These are phyloP conservation scores for Citrus mangshanensis DNA, from an alignment of 345 rosid species.

Conservation along the genomic window DNA sequence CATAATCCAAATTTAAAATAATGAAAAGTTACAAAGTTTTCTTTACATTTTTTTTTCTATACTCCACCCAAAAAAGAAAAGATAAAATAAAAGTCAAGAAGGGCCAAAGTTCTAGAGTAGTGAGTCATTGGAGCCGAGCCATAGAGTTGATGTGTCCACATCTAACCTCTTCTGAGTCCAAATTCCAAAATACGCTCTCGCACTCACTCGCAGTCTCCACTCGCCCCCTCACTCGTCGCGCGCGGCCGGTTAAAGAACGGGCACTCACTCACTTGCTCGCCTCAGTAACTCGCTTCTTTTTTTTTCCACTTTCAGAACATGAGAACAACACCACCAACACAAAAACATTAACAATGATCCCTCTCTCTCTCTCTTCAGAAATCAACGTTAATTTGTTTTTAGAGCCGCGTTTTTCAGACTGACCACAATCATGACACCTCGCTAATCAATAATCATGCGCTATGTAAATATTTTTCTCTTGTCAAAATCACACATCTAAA, in stretches of 20 bases:
- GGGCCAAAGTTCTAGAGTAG: constrained; percentile 17
- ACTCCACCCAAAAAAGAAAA: constrained; percentile 7
- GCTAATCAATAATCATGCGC: constrained; percentile 22
- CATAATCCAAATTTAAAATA: too few species aligned
- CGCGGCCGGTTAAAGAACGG: neutral
- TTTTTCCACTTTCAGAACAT: neutral
- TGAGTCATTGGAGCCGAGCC: constrained; percentile 42
- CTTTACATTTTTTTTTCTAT: too few species aligned
- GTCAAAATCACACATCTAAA: constrained; percentile 36
- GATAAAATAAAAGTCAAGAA: constrained; percentile 23
- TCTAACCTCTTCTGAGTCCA: constrained; percentile 23
- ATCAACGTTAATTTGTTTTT: constrained; percentile 17
- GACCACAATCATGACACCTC: constrained; percentile 43
- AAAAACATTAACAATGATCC: constrained; percentile 6
- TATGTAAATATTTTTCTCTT: neutral
- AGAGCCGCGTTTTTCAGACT: constrained; percentile 42
- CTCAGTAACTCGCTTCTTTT: neutral
- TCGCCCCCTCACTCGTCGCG: constrained; percentile 25
- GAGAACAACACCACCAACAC: neutral
- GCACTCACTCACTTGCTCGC: constrained; percentile 11
- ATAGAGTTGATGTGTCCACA: constrained; percentile 67
- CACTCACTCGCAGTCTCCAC: constrained; percentile 19
- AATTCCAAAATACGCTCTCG: constrained; percentile 20
- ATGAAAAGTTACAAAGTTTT: too few species aligned
- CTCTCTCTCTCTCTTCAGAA: neutral